Base-by-base conservation (phyloP, 352 stramenopile species). In the Thraustotheca clavata region DNA sequence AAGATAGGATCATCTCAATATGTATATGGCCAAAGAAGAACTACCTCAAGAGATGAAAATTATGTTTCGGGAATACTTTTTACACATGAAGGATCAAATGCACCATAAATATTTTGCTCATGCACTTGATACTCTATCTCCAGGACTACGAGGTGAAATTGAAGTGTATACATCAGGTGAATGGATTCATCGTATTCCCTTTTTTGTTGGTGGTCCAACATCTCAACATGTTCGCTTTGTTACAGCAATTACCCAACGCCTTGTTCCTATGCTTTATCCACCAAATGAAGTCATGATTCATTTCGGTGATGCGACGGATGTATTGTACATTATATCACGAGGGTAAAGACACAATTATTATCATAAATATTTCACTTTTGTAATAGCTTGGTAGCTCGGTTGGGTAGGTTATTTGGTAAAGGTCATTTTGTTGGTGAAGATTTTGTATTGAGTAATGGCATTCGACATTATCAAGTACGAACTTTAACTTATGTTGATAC, bases 351-450 rank as follows among this genome's bases (percentile, higher is more conserved):
- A 14, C 43, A 6, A 14, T 29, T 22, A 14, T 6, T 14, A 8
- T 61, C 32, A 4, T 49, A 47, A n/a, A 20, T 60, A 60, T 60
- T 22, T 24, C 6, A n/a, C n/a, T n/a, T n/a, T n/a, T 5, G 24
- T 24, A 6, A 32, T 39, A 65, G 57, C 16, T 36, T 65, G 20
- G 38, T 65, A 4, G 57, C 57, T 12, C 57, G 57, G 3, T 46
- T 65, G 41, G 57, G 57, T 9, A 39, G 47, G 7, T 27, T 65
- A 14, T 54, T 65, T 40, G 57, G 57, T n/a, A 65, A 65, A 27
- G 57, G 57, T 32, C 46, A 65, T 4, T 65, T 65, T 55, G 57
- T 65, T 18, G 57, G 57, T 18, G 57, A 65, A 65, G 57, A 65
- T 34, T 20, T 65, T 11, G 47, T 65, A 5, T 27, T 65, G 36